These are phyloP conservation scores for Golubevia sp. DNA, from an alignment of 1,284 basidiomycete genomes.

Conservation along the genomic window DNA sequence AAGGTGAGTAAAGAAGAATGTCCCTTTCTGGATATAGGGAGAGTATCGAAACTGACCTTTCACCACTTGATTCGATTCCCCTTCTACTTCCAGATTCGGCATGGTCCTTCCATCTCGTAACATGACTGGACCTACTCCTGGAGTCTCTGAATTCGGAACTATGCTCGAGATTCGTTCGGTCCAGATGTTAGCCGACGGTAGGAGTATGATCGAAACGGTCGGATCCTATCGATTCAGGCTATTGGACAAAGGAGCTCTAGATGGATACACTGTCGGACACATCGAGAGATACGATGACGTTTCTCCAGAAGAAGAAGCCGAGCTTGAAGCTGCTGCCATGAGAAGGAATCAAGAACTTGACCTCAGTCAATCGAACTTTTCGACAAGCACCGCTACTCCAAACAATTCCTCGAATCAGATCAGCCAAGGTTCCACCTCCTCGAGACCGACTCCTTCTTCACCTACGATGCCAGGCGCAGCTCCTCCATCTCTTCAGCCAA, in stretches of 20 bases:
- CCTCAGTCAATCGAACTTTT: too few species aligned
- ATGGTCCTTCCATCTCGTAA: constrained; percentile 77
- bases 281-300: constrained; percentile 75
- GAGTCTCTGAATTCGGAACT: constrained; percentile 77
- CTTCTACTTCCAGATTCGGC: constrained; percentile 69
- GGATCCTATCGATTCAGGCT: constrained; percentile 84
- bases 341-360: too few species aligned
- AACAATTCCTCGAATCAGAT: too few species aligned
- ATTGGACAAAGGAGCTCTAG: constrained; percentile 71
- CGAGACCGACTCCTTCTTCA: too few species aligned
- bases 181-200: constrained; percentile 83
- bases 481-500: constrained; percentile 10
- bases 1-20: constrained; percentile 7
- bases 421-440: too few species aligned
- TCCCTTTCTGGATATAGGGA: too few species aligned
- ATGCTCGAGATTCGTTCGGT: constrained; percentile 87
- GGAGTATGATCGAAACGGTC: constrained; percentile 84
- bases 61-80: not conserved
- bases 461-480: not conserved
- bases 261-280: constrained; percentile 85
- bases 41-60: not conserved
- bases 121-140: constrained; percentile 63
- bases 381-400: too few species aligned
- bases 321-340: constrained; percentile 49
- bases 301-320: constrained; percentile 65